Percentiles rank a stretch among this genome's conserved stretches.
These are phyloP conservation scores for Talaromyces sp. DNA, from an alignment of 2,329 filamentous ascomycete genomes.

Conservation along the genomic window DNA sequence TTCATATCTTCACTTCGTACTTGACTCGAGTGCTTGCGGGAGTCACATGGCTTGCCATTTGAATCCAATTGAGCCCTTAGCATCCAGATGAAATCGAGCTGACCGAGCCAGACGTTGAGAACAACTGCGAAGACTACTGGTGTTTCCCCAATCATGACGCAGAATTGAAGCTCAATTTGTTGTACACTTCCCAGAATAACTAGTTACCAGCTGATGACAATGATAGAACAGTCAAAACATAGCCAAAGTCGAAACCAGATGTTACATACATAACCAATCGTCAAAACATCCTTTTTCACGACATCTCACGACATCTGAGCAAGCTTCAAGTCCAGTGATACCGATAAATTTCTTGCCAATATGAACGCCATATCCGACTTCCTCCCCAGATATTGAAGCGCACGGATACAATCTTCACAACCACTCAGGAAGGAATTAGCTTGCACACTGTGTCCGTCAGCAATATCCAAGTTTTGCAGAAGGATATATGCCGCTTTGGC, in stretches of 20 bases:
- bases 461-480: slow-evolving; percentile 32
- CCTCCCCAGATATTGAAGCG: slow-evolving; percentile 55
- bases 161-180: neutral
- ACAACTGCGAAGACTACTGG: neutral
- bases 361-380: slow-evolving; percentile 55
- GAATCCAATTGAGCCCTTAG: neutral
- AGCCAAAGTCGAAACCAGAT: neutral
- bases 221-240: neutral
- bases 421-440: slow-evolving; percentile 24
- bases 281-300: neutral
- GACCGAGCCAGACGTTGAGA: neutral
- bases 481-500: slow-evolving; percentile 47
- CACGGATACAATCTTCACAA: slow-evolving; percentile 53
- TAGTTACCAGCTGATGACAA: neutral
- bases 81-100: neutral
- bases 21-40: neutral
- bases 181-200: neutral
- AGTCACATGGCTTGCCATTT: neutral
- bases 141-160: too few relatives aligned
- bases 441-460: neutral
- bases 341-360: slow-evolving; percentile 32
- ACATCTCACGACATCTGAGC: slow-evolving; percentile 8
- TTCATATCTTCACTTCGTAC: neutral
- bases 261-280: neutral
- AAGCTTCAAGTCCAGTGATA: slow-evolving; percentile 12